Conservation (phyloP, 2,329 filamentous ascomycete species). For the Fusarium paranaense region DNA sequence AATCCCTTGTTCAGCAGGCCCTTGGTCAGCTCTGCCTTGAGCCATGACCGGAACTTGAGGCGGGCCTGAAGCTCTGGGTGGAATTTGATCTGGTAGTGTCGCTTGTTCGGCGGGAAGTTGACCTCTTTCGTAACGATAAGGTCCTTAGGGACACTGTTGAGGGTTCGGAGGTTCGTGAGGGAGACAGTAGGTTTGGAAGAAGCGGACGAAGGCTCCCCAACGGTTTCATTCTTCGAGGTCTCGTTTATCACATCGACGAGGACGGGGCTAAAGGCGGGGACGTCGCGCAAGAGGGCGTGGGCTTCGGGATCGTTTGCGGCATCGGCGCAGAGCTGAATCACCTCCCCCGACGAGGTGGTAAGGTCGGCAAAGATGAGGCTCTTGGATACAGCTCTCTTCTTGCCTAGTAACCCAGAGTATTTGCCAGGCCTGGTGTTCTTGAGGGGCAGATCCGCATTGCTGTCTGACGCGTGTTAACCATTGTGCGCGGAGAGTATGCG, state of each 20-base stretch:
- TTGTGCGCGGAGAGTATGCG: no score
- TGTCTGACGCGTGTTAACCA: slow-evolving; percentile 40
- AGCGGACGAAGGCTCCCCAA: slow-evolving; percentile 33
- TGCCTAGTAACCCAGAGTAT: slow-evolving; percentile 74
- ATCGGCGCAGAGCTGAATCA: slow-evolving; percentile 60
- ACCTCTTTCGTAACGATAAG: slow-evolving; percentile 82
- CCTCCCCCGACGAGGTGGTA: slow-evolving; percentile 52
- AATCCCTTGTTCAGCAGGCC: slow-evolving; percentile 70
- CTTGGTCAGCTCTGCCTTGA: slow-evolving; percentile 64
- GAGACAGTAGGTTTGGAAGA: slow-evolving; percentile 66
- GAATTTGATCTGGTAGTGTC: slow-evolving; percentile 88
- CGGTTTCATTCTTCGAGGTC: slow-evolving; percentile 18
- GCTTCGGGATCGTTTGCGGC: slow-evolving; percentile 50
- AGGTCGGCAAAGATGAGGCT: slow-evolving; percentile 77
- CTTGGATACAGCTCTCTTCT: slow-evolving; percentile 74
- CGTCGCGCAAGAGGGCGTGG: slow-evolving; percentile 57
- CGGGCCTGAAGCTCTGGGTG: slow-evolving; percentile 74
- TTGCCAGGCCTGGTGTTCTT: slow-evolving; percentile 28
- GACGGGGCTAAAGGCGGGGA: slow-evolving; percentile 66
- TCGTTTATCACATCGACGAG: slow-evolving; percentile 56
- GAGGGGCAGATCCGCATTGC: slow-evolving; percentile 37
- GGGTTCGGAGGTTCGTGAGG: slow-evolving; percentile 66
- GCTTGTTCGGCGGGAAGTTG: slow-evolving; percentile 77
- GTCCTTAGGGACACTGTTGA: slow-evolving; percentile 62
- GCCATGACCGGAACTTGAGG: slow-evolving; percentile 75